Base-by-base conservation (phyloP, 768 basidiomycete species). In the Tephrocybe sp. region DNA sequence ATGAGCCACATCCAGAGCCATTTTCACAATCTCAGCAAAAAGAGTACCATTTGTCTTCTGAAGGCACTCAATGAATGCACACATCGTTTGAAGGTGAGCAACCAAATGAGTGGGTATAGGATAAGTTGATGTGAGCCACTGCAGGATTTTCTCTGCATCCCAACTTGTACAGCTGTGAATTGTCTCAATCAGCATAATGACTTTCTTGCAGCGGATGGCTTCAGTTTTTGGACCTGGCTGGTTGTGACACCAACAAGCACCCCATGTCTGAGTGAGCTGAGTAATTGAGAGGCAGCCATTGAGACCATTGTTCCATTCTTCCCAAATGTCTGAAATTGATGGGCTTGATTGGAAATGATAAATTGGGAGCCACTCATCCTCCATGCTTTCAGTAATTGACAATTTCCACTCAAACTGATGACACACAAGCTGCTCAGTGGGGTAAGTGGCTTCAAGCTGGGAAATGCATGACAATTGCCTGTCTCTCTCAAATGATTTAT, bases 401-500 rank as follows among this genome's bases (percentile, higher is more conserved):
- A n/a, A n/a, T n/a, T n/a, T n/a, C n/a, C n/a, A n/a, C n/a, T n/a
- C n/a, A n/a, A n/a, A n/a, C n/a, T n/a, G n/a, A n/a, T n/a, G n/a
- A n/a, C n/a, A n/a, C n/a, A n/a, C 18, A 24, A 48, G 12, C n/a
- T 41, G 32, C 2, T 49, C 40, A 42, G 18, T 21, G 41, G 45
- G 26, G 16, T 40, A 46, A 19, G 38, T 43, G 13, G 16, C 35
- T 37, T 59, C 49, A 4, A 51, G 41, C 22, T 28, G 26, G 9
- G 35, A 15, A 36, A 44, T 37, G 15, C 16, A 31, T 11, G 45
- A 21, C 12, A 55, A 40, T 25, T 54, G 43, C 34, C 30, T 38
- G n/a, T 52, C 36, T 1, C 40, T 27, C 13, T 45, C 42, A 19
- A 40, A 41, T 7, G 24, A 11, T 9, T 52, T 37, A 5, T n/a